These are phyloP conservation scores for Claviceps arundinis DNA, from an alignment of 2,329 filamentous ascomycete genomes.

Conservation along the genomic window DNA sequence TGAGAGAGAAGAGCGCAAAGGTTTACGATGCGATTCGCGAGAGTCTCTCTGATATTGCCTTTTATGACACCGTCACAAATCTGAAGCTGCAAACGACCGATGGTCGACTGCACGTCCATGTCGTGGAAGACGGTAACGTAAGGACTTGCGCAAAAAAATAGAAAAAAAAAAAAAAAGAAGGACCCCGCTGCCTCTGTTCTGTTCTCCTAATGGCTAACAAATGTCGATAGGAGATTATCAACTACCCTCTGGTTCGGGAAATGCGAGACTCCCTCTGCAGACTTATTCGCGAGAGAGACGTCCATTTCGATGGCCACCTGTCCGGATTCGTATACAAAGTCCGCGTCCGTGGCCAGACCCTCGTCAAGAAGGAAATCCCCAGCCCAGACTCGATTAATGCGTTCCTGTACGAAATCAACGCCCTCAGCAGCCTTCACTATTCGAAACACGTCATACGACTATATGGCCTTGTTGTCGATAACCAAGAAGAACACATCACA, in stretches of 20 bases:
- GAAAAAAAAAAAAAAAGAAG: neutral
- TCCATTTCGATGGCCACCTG: conserved; percentile 82
- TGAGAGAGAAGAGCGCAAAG: conserved; percentile 81
- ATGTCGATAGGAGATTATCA: conserved; percentile 59
- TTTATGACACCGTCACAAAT: conserved; percentile 92
- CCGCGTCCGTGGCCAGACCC: conserved; percentile 47
- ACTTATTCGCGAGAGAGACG: conserved; percentile 55
- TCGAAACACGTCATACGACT: conserved; percentile 73
- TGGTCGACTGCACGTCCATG: conserved; percentile 83
- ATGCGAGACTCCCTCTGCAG: conserved; percentile 59
- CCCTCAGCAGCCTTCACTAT: conserved; percentile 62
- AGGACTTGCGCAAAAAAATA: conserved; percentile 10
- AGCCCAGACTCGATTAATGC: conserved; percentile 91
- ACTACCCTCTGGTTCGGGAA: conserved; percentile 61
- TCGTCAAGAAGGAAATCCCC: conserved; percentile 97
- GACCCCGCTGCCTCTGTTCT: neutral
- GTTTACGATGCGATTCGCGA: conserved; percentile 94
- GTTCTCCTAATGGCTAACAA: conserved; percentile 6
- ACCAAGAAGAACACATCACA: conserved; percentile 71
- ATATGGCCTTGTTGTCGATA: conserved; percentile 78
- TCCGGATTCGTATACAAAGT: conserved; percentile 98
- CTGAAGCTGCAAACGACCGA: conserved; percentile 83
- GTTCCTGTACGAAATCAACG: conserved; percentile 95
- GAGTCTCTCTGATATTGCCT: conserved; percentile 84
- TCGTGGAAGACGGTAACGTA: conserved; percentile 86